These are phyloP conservation scores for Leccinum fallax DNA, from an alignment of 1,284 basidiomycete genomes.

Conservation along the genomic window DNA sequence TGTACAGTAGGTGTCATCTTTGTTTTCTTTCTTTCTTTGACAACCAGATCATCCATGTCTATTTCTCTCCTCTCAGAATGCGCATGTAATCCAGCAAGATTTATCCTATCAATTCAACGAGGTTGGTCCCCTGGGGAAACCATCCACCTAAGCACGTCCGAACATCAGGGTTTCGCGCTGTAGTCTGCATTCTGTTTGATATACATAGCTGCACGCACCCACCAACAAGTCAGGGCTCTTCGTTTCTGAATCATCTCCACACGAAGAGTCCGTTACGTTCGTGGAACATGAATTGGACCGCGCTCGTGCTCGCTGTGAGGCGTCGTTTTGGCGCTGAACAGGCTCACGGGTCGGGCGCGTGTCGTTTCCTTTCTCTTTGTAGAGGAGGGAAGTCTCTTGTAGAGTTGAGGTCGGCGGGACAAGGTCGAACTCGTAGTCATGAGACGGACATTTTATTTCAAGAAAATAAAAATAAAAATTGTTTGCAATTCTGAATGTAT, in stretches of 20 bases:
- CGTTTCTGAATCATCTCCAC: slow-evolving; percentile 30
- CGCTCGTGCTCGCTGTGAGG: slow-evolving; percentile 39
- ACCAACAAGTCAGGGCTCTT: slow-evolving; percentile 60
- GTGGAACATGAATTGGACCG: slow-evolving; percentile 49
- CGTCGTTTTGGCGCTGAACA: slow-evolving; percentile 51
- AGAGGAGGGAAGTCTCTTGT: slow-evolving; percentile 41
- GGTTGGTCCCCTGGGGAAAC: too few species aligned
- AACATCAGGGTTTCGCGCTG: background rate
- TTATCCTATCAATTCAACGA: too few species aligned
- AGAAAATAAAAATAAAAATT: background rate
- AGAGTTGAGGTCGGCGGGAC: slow-evolving; percentile 53
- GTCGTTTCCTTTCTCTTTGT: slow-evolving; percentile 23
- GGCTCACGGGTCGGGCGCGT: slow-evolving; percentile 40
- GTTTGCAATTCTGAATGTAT: slow-evolving; percentile 16
- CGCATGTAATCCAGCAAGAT: background rate
- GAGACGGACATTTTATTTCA: slow-evolving; percentile 47
- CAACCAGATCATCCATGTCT: too few species aligned
- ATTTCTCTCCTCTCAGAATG: background rate
- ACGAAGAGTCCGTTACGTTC: slow-evolving; percentile 57
- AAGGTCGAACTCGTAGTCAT: slow-evolving; percentile 54
- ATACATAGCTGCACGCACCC: slow-evolving; percentile 24
- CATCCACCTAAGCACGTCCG: background rate
- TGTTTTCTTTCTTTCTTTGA: background rate
- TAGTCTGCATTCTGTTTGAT: background rate
- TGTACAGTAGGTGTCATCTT: slow-evolving; percentile 14